These are phyloP conservation scores for Colletotrichum sp. DNA, from an alignment of 2,329 filamentous ascomycete genomes.

Conservation along the genomic window DNA sequence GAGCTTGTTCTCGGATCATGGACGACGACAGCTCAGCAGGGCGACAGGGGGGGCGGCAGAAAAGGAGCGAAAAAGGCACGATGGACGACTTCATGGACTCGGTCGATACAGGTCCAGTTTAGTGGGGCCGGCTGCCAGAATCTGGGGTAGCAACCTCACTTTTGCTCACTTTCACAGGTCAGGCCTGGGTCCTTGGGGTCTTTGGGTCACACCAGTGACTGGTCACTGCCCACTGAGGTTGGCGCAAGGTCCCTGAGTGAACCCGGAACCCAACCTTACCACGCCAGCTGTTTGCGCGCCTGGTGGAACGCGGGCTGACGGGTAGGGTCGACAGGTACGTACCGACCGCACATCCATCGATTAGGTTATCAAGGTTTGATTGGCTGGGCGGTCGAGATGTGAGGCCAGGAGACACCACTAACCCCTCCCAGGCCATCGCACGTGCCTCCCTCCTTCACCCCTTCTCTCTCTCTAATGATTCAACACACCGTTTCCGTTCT, in stretches of 20 bases:
- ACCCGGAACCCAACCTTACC: background rate
- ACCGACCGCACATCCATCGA: background rate
- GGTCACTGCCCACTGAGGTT: background rate
- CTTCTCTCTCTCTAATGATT: background rate
- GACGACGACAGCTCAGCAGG: background rate
- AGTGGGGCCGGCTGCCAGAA: constrained; percentile 10
- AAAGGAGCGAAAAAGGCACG: constrained; percentile 10
- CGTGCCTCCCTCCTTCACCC: background rate
- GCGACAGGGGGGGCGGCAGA: background rate
- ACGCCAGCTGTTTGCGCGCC: background rate
- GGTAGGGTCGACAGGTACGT: background rate
- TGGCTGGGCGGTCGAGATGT: background rate
- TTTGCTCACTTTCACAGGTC: background rate
- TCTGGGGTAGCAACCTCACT: constrained; percentile 16
- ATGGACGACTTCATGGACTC: background rate
- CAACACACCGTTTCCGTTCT: background rate
- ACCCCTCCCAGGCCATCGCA: background rate
- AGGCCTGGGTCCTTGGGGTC: background rate
- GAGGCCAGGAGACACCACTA: background rate
- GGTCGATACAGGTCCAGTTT: constrained; percentile 3
- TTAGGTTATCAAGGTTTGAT: constrained; percentile 12
- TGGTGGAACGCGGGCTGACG: background rate
- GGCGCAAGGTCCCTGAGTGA: background rate
- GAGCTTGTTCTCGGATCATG: constrained; percentile 8
- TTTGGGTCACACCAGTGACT: background rate